Conservation (phyloP, 2,329 filamentous ascomycete species). For the Ascocoryne sarcoides region DNA sequence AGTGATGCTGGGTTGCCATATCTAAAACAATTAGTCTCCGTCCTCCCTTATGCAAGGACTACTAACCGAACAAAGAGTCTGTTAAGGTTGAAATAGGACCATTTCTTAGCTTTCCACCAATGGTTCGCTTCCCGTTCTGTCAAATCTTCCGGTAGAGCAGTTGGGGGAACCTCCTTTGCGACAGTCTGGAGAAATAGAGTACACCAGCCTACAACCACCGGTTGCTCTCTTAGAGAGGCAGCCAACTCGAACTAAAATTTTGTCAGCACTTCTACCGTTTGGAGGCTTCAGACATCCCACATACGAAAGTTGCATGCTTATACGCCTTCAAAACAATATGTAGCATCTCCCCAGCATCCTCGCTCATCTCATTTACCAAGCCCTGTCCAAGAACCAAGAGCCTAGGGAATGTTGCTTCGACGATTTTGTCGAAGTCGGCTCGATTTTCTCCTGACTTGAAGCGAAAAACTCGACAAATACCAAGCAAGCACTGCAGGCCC, state of each 20-base stretch:
- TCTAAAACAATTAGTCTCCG: slow-evolving; percentile 36
- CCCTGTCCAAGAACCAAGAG: slow-evolving; percentile 80
- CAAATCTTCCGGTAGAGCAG: slow-evolving; percentile 67
- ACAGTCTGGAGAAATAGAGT: slow-evolving; percentile 88
- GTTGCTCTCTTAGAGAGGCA: slow-evolving; percentile 64
- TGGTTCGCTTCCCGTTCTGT: slow-evolving; percentile 88
- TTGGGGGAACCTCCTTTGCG: slow-evolving; percentile 71
- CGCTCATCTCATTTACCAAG: slow-evolving; percentile 79
- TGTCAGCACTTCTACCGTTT: slow-evolving; percentile 26
- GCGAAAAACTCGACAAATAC: slow-evolving; percentile 89
- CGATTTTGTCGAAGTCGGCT: slow-evolving; percentile 87
- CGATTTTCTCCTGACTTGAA: slow-evolving; percentile 80
- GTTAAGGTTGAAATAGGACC: slow-evolving; percentile 97
- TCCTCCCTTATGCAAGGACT: neutral
- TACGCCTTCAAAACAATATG: slow-evolving; percentile 92
- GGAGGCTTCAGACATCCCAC: slow-evolving; percentile 29
- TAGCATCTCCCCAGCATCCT: slow-evolving; percentile 95
- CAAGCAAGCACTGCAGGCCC: slow-evolving; percentile 85
- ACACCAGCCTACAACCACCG: slow-evolving; percentile 89
- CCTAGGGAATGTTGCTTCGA: slow-evolving; percentile 82
- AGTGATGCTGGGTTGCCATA: slow-evolving; percentile 81
- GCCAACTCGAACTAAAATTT: slow-evolving; percentile 71
- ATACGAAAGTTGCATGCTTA: slow-evolving; percentile 94
- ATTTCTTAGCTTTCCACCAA: slow-evolving; percentile 99
- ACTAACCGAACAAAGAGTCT: slow-evolving; percentile 80